These are phyloP conservation scores for Botryotinia calthae DNA, from an alignment of 2,329 filamentous ascomycete genomes.

Conservation along the genomic window DNA sequence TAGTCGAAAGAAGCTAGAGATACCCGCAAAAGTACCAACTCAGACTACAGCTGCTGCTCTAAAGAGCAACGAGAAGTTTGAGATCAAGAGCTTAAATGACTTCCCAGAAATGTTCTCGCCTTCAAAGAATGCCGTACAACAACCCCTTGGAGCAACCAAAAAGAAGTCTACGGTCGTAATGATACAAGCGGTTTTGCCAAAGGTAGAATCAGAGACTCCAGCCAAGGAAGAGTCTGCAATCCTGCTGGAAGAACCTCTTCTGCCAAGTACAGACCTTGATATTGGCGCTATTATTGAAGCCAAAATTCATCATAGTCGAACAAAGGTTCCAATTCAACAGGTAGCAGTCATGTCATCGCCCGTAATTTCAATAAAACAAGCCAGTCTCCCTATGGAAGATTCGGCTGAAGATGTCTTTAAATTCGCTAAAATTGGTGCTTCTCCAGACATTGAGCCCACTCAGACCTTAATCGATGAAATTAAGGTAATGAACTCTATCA, in stretches of 20 bases:
- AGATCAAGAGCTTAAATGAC: not conserved
- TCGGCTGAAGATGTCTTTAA: not conserved
- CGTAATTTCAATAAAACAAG: not conserved
- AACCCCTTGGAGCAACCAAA: no score
- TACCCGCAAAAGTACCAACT: not conserved
- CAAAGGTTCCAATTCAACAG: not conserved
- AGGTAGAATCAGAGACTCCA: no score
- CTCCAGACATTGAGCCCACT: not conserved
- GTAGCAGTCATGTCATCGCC: not conserved
- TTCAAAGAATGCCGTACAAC: not conserved
- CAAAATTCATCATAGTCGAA: not conserved
- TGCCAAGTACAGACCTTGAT: not conserved
- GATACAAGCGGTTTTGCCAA: not conserved
- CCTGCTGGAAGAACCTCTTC: not conserved
- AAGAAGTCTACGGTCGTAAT: not conserved
- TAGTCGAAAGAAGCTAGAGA: not conserved
- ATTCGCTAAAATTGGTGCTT: not conserved
- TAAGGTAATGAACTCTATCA: not conserved
- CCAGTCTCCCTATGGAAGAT: not conserved
- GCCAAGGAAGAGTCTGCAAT: not conserved
- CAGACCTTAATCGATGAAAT: not conserved
- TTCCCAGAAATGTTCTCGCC: not conserved
- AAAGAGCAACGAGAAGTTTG: not conserved
- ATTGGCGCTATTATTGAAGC: no score
- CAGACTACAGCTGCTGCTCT: not conserved